phyloP scores from a whole-genome alignment of 306 rosid species.

The Leucaena leucocephala region DNA sequence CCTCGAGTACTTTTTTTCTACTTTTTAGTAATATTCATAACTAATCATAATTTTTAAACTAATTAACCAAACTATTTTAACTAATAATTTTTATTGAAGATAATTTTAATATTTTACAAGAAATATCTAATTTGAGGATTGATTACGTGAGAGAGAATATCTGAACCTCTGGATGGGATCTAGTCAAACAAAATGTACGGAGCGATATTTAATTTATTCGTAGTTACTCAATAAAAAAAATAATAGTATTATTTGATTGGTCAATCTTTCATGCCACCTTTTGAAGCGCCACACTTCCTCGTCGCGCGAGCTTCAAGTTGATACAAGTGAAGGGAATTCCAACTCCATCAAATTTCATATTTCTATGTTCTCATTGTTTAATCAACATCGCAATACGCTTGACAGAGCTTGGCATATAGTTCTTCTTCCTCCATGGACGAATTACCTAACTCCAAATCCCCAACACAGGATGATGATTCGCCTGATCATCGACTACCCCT shows the following conservation, averaged over 20 bases:
- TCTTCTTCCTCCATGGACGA: constrained; percentile 40
- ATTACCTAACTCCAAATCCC: constrained; percentile 15
- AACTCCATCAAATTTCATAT: neutral
- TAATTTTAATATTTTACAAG: no score
- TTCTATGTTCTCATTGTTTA: neutral
- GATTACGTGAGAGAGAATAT: no score
- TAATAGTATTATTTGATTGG: neutral
- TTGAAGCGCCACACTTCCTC: neutral
- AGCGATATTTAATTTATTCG: neutral
- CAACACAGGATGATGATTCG: constrained; percentile 20
- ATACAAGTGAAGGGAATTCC: neutral
- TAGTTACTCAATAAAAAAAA: neutral
- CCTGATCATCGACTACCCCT: constrained; percentile 31
- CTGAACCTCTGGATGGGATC: neutral
- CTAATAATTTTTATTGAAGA: no score
- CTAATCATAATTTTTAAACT: no score
- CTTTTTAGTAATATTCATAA: no score
- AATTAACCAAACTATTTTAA: no score
- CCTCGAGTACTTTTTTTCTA: no score
- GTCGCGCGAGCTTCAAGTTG: neutral
- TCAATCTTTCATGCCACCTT: neutral
- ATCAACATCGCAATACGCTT: neutral
- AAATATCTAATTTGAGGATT: no score
- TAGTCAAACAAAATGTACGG: neutral
- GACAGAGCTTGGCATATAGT: constrained; percentile 17